Conservation (phyloP, 352 stramenopile species). For the Globisporangium irregulare region DNA sequence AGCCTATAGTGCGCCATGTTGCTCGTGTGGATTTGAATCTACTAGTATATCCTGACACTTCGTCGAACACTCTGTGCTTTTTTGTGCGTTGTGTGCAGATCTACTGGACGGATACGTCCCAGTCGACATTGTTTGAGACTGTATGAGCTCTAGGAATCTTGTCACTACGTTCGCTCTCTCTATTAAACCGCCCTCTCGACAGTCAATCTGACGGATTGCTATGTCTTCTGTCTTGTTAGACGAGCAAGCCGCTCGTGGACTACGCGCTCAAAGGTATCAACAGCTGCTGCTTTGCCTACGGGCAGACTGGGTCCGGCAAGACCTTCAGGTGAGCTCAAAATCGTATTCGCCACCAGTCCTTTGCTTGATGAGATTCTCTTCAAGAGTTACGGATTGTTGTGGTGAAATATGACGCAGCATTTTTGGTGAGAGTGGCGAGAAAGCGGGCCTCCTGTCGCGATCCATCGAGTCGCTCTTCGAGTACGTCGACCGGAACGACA, state of each 20-base stretch:
- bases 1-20: too few species aligned
- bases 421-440: conserved; percentile 86
- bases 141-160: conserved; percentile 23
- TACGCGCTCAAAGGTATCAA: conserved; percentile 92
- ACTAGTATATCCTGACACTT: neutral
- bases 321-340: conserved; percentile 63
- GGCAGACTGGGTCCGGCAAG: conserved; percentile 83
- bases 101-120: conserved; percentile 79
- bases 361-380: too few species aligned
- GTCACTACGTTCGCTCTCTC: neutral
- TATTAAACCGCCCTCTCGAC: neutral
- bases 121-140: conserved; percentile 68
- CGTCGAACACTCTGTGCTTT: neutral
- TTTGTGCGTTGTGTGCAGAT: conserved; percentile 31
- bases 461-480: conserved; percentile 90
- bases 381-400: too few species aligned
- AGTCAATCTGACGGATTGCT: neutral
- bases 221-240: conserved; percentile 25
- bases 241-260: conserved; percentile 84
- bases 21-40: neutral
- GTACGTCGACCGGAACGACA: conserved; percentile 63
- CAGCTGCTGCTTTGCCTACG: conserved; percentile 93
- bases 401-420: conserved; percentile 41
- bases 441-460: conserved; percentile 82
- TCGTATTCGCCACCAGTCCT: neutral